phyloP scores from a whole-genome alignment of 1,284 basidiomycete genomes.

The Marasmius fiardii region DNA sequence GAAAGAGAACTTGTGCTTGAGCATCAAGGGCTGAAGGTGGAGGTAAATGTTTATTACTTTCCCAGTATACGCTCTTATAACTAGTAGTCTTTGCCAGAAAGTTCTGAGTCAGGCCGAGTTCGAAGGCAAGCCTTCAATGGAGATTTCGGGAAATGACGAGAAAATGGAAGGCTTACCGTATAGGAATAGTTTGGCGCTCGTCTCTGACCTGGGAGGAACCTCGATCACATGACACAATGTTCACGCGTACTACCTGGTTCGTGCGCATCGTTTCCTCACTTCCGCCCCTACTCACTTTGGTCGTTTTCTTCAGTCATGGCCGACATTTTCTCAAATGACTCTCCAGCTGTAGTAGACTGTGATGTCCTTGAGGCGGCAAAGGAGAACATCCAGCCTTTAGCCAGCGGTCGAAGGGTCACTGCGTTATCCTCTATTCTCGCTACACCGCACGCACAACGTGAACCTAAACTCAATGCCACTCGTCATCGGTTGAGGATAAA shows the following conservation, averaged over 20 bases:
- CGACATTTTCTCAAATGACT: slow-evolving; percentile 28
- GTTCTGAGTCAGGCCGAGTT: too few species aligned
- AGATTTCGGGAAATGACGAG: too few species aligned
- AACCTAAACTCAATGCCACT: slow-evolving; percentile 59
- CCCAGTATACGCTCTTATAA: too few species aligned
- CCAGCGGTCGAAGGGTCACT: slow-evolving; percentile 68
- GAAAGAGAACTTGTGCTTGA: too few species aligned
- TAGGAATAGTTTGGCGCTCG: too few species aligned
- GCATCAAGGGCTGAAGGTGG: too few species aligned
- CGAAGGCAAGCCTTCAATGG: too few species aligned
- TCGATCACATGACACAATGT: background rate
- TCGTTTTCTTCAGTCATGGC: slow-evolving; percentile 20
- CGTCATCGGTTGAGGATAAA: slow-evolving; percentile 56
- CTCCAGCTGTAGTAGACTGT: slow-evolving; percentile 59
- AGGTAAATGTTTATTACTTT: too few species aligned
- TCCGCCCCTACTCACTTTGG: background rate
- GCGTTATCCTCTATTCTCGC: slow-evolving; percentile 66
- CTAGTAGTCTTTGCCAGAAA: too few species aligned
- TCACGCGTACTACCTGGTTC: background rate
- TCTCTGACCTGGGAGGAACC: background rate
- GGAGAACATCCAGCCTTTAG: slow-evolving; percentile 79
- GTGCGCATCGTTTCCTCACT: slow-evolving; percentile 1
- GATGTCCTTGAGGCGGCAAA: slow-evolving; percentile 80
- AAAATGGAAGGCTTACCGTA: too few species aligned
- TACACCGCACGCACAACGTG: slow-evolving; percentile 72